Evolutionary conservation across 1,284 basidiomycete species (phyloP).

Genomic region (Tylopilus orsonianus): DNA sequence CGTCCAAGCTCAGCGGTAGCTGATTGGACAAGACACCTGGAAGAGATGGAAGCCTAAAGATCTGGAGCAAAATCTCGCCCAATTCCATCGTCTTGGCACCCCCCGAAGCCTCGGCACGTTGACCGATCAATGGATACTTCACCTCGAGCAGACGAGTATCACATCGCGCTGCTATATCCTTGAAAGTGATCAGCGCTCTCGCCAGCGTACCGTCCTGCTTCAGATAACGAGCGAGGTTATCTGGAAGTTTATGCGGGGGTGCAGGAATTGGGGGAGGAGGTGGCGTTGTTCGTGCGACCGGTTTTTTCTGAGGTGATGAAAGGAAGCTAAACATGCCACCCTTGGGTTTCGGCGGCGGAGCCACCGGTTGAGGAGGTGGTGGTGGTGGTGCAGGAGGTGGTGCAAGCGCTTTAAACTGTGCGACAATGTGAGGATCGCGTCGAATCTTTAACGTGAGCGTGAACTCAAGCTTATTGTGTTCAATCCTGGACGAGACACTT

Average conservation of each 20-base stretch:
- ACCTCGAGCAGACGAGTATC: slow-evolving; percentile 84
- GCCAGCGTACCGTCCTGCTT: slow-evolving; percentile 79
- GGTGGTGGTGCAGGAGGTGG: slow-evolving; percentile 48
- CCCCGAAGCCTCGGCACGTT: slow-evolving; percentile 59
- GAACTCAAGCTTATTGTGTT: slow-evolving; percentile 89
- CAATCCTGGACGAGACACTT: slow-evolving; percentile 53
- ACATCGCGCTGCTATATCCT: slow-evolving; percentile 78
- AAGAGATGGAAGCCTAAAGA: slow-evolving; percentile 88
- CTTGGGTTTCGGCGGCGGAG: slow-evolving; percentile 48
- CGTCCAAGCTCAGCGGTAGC: slow-evolving; percentile 89
- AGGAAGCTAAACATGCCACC: slow-evolving; percentile 77
- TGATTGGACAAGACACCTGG: slow-evolving; percentile 77
- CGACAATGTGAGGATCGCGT: slow-evolving; percentile 77
- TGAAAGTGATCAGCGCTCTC: slow-evolving; percentile 82
- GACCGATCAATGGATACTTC: slow-evolving; percentile 79
- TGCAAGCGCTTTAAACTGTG: slow-evolving; percentile 65
- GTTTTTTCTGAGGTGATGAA: slow-evolving; percentile 74
- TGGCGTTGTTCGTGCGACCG: slow-evolving; percentile 40
- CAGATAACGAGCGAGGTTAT: slow-evolving; percentile 81
- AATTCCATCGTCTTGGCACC: slow-evolving; percentile 60
- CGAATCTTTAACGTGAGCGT: slow-evolving; percentile 83
- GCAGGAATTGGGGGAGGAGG: slow-evolving; percentile 34
- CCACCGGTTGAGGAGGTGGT: slow-evolving; percentile 44
- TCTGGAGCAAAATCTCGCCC: slow-evolving; percentile 81
- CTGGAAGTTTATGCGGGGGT: slow-evolving; percentile 44